These are phyloP conservation scores for Keithomyces neogunnii DNA, from an alignment of 2,329 filamentous ascomycete species.

Conservation along the genomic window DNA sequence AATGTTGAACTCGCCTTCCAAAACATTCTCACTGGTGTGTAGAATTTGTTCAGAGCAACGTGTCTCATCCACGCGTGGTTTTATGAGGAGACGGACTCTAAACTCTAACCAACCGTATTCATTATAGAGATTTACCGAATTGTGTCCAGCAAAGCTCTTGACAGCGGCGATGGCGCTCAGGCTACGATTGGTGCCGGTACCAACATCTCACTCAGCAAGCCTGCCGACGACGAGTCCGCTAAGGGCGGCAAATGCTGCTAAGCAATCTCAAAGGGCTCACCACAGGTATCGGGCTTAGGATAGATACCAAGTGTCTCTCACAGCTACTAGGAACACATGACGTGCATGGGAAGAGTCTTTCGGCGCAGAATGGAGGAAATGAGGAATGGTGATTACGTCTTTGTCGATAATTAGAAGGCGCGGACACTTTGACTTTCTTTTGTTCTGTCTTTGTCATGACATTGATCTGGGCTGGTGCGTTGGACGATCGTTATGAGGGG, in stretches of 20 bases:
- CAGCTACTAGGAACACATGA: constrained; percentile 24
- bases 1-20: constrained; percentile 99
- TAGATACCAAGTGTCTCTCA: constrained; percentile 26
- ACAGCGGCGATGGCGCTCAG: constrained; percentile 75
- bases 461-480: constrained; percentile 27
- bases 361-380: constrained; percentile 21
- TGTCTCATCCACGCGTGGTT: neutral
- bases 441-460: constrained; percentile 30
- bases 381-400: constrained; percentile 26
- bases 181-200: constrained; percentile 72
- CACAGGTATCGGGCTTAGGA: constrained; percentile 19
- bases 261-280: constrained; percentile 21
- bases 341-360: constrained; percentile 20
- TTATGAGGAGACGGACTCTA: neutral
- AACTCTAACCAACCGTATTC: neutral
- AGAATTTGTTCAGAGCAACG: neutral
- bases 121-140: constrained; percentile 93
- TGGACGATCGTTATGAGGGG: constrained; percentile 26
- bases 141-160: constrained; percentile 93
- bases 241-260: constrained; percentile 81
- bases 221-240: constrained; percentile 63
- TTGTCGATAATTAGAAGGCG: constrained; percentile 29
- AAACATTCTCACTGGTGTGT: constrained; percentile 93
- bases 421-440: constrained; percentile 30
- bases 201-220: constrained; percentile 81